Percentiles rank a stretch among this genome's conserved stretches.
These are phyloP conservation scores for Chlorella vulgaris DNA, from an alignment of 139 green algal genomes.

Conservation along the genomic window DNA sequence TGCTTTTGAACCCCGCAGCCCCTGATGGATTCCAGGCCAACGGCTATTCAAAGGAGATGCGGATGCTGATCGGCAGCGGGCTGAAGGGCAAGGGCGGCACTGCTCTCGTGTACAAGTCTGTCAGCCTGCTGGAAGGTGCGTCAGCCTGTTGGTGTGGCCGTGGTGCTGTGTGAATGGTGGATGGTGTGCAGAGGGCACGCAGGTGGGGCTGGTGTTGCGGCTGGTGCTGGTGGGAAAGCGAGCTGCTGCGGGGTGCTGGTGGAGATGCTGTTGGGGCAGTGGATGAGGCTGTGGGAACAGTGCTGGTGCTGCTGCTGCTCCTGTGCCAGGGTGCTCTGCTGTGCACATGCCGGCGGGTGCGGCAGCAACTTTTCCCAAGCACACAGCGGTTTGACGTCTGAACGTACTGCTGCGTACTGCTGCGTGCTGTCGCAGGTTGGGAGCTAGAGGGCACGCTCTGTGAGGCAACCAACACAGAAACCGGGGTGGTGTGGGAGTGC, in stretches of 20 bases:
- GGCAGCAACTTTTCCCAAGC: too few species aligned
- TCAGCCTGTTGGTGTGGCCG: background rate
- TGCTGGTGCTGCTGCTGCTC: background rate
- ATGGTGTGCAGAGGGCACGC: background rate
- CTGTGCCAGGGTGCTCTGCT: too few species aligned
- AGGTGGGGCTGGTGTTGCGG: too few species aligned
- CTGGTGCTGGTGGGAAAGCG: too few species aligned
- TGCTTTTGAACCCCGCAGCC: background rate
- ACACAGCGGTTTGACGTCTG: background rate
- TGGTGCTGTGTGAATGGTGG: background rate
- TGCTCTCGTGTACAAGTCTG: constrained; percentile 65
- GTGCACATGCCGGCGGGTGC: too few species aligned
- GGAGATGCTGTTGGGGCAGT: background rate
- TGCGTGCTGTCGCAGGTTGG: constrained; percentile 50
- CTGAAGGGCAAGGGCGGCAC: constrained; percentile 77
- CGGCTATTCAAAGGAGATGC: constrained; percentile 39
- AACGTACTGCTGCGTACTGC: background rate
- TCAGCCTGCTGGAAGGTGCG: constrained; percentile 42
- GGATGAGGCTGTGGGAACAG: background rate
- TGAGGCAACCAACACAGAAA: constrained; percentile 48
- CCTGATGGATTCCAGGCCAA: constrained; percentile 1
- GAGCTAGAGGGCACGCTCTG: constrained; percentile 61
- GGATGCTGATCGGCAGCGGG: constrained; percentile 83
- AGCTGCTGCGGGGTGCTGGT: too few species aligned
- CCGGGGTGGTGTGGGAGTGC: constrained; percentile 73